Evolutionary conservation across 2,329 filamentous ascomycete species (phyloP), one percentile per base, ranked within the genome.

Genomic region (Diaporthe citri): DNA sequence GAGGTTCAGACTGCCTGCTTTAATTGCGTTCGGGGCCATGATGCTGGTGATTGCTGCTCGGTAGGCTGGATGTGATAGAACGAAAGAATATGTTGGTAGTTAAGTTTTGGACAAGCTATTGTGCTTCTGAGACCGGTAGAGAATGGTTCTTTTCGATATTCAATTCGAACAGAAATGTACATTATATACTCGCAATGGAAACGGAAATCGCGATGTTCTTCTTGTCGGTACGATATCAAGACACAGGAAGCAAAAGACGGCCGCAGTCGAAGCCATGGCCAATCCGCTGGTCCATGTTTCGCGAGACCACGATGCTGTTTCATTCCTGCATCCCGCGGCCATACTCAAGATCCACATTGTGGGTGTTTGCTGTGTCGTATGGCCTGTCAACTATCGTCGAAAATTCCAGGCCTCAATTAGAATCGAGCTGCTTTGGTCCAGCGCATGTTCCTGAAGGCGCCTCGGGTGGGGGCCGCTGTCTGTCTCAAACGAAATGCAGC

Each of bases 81-180:
- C 20, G 22, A 34, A 51, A 17, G 15, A 8, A 12, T 10, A 31
- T 15, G 2, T 12, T 7, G 22, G 20, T 41, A n/a, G n/a, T n/a
- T n/a, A 28, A 12, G 39, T 28, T n/a, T 2, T 10, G 1, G 22
- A n/a, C 25, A n/a, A 36, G 4, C 4, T 36, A 22, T 12, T 12
- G 8, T 7, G 10, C 7, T 36, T 36, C 12, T 36, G 3, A 15
- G 12, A 10, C 22, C 2, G 25, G 25, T 39, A 34, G 31, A 46
- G 20, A 5, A 6, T 25, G 4, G 2, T 8, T 9, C 7, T 1
- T 9, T 66, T 10, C 41, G n/a, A 9, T 6, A 0, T n/a, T 34
- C 20, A 17, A 36, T 15, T 20, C 6, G 17, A 48, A 8, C 17
- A 17, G 43, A n/a, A 48, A 4, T 15, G 3, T n/a, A 6, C 3